Percentiles rank a stretch among this genome's conserved stretches.
Conservation (phyloP, 1,139 yeast species). For the Kodamaea plutei region DNA sequence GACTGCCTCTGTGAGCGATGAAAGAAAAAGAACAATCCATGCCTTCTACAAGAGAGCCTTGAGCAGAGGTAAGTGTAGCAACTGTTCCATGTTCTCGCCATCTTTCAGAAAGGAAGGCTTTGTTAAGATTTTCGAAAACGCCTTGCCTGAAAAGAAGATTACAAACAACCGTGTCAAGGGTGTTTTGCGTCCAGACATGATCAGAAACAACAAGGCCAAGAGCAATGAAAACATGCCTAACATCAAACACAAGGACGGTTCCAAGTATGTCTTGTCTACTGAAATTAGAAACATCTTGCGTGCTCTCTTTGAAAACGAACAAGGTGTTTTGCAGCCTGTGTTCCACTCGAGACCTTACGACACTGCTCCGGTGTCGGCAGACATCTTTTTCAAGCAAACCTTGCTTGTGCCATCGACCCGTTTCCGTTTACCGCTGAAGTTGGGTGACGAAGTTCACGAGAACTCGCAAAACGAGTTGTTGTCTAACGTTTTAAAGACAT, state of each 20-base stretch:
- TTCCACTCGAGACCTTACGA: slow-evolving; percentile 76
- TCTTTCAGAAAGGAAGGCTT: slow-evolving; percentile 92
- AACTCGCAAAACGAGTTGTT: slow-evolving; percentile 88
- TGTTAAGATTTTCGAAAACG: slow-evolving; percentile 85
- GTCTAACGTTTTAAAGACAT: slow-evolving; percentile 73
- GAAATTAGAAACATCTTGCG: slow-evolving; percentile 79
- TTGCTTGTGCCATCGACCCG: slow-evolving; percentile 95
- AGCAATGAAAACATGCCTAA: slow-evolving; percentile 31
- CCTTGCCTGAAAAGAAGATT: slow-evolving; percentile 75
- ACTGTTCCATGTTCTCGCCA: slow-evolving; percentile 95
- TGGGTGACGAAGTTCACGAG: slow-evolving; percentile 95
- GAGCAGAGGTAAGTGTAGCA: slow-evolving; percentile 83
- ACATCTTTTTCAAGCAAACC: slow-evolving; percentile 83
- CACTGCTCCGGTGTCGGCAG: slow-evolving; percentile 58
- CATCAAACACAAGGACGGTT: slow-evolving; percentile 60
- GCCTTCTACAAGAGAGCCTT: slow-evolving; percentile 72
- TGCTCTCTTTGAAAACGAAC: slow-evolving; percentile 72
- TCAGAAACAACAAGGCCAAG: slow-evolving; percentile 27
- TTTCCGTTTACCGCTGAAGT: slow-evolving; percentile 92
- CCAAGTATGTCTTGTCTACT: slow-evolving; percentile 81
- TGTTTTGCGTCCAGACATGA: slow-evolving; percentile 66
- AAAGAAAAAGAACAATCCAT: slow-evolving; percentile 72
- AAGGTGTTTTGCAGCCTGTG: slow-evolving; percentile 51
- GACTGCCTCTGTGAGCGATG: slow-evolving; percentile 84
- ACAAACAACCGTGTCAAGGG: slow-evolving; percentile 83